Percentiles rank a stretch among this genome's conserved stretches.
Evolutionary conservation across 2,329 filamentous ascomycete genomes (phyloP).

Genomic region (Rhinocladiella similis): DNA sequence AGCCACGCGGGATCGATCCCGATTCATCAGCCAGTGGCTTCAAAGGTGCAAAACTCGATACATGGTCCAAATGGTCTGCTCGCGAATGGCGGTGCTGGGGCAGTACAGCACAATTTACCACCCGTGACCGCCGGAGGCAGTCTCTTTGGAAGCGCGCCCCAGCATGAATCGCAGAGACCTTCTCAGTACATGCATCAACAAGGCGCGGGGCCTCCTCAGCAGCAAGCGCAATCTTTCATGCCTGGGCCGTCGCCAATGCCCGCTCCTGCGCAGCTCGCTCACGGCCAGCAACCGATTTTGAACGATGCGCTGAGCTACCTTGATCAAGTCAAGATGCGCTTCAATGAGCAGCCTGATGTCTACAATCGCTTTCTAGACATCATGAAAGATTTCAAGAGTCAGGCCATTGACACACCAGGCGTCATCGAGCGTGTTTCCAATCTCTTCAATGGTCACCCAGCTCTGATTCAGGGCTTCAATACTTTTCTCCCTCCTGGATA

Average conservation of each 20-base stretch:
- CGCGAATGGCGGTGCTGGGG: conserved; percentile 65
- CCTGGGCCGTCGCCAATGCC: conserved; percentile 44
- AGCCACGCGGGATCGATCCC: conserved; percentile 85
- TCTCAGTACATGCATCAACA: conserved; percentile 62
- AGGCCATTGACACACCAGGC: conserved; percentile 95
- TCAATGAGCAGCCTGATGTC: conserved; percentile 93
- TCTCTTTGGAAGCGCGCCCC: conserved; percentile 47
- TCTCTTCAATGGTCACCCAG: conserved; percentile 92
- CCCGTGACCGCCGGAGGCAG: conserved; percentile 60
- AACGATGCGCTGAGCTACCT: conserved; percentile 89
- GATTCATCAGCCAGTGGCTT: conserved; percentile 90
- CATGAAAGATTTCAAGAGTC: conserved; percentile 99
- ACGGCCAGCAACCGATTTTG: conserved; percentile 82
- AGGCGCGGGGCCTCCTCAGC: conserved; percentile 48
- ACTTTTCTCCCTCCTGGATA: conserved; percentile 96
- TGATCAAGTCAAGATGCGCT: conserved; percentile 97
- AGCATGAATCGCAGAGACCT: conserved; percentile 56
- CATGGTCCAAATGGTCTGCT: conserved; percentile 90
- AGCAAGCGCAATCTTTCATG: conserved; percentile 51
- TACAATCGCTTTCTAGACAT: conserved; percentile 97
- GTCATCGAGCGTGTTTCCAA: conserved; percentile 96
- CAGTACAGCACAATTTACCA: conserved; percentile 53
- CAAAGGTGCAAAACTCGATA: conserved; percentile 75
- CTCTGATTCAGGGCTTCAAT: conserved; percentile 95
- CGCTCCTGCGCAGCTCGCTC: conserved; percentile 61